Conservation (phyloP, 2,329 filamentous ascomycete genomes). For the Neonectria sp. region DNA sequence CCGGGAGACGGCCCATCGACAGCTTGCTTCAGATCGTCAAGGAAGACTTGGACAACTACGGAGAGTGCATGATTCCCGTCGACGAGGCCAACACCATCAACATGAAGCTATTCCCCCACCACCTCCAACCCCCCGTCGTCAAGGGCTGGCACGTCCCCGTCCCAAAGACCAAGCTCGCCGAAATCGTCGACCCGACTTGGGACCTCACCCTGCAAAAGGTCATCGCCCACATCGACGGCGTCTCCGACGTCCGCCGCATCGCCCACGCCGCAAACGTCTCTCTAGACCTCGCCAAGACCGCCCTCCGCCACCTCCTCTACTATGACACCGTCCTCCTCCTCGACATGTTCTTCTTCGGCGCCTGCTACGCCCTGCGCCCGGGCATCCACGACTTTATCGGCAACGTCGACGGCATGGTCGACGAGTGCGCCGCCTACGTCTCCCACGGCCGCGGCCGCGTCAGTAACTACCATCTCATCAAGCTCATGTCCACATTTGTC, state of each 20-base stretch:
- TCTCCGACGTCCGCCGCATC: slow-evolving; percentile 90
- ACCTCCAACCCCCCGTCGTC: slow-evolving; percentile 82
- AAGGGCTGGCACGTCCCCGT: slow-evolving; percentile 94
- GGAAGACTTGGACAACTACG: slow-evolving; percentile 95
- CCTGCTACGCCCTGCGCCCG: slow-evolving; percentile 87
- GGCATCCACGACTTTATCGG: slow-evolving; percentile 85
- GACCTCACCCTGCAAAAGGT: slow-evolving; percentile 85
- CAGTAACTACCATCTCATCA: slow-evolving; percentile 78
- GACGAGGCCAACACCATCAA: slow-evolving; percentile 96
- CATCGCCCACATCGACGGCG: slow-evolving; percentile 89
- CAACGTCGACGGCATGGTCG: slow-evolving; percentile 81
- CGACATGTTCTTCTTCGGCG: slow-evolving; percentile 95
- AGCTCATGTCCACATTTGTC: slow-evolving; percentile 87
- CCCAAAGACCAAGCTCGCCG: slow-evolving; percentile 74
- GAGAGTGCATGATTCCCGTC: slow-evolving; percentile 98
- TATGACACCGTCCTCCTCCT: slow-evolving; percentile 92
- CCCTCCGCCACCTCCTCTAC: slow-evolving; percentile 90
- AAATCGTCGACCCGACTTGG: slow-evolving; percentile 78
- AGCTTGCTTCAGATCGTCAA: slow-evolving; percentile 85
- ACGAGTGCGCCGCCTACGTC: slow-evolving; percentile 91
- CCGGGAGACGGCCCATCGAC: slow-evolving; percentile 79
- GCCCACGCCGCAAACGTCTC: slow-evolving; percentile 89
- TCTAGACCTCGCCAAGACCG: slow-evolving; percentile 86
- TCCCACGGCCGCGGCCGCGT: slow-evolving; percentile 64
- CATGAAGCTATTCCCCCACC: slow-evolving; percentile 93